Percentiles rank a stretch among this genome's conserved stretches.
phyloP scores from a whole-genome alignment of 2,329 filamentous ascomycete species.

The Lecanosticta acicola region DNA sequence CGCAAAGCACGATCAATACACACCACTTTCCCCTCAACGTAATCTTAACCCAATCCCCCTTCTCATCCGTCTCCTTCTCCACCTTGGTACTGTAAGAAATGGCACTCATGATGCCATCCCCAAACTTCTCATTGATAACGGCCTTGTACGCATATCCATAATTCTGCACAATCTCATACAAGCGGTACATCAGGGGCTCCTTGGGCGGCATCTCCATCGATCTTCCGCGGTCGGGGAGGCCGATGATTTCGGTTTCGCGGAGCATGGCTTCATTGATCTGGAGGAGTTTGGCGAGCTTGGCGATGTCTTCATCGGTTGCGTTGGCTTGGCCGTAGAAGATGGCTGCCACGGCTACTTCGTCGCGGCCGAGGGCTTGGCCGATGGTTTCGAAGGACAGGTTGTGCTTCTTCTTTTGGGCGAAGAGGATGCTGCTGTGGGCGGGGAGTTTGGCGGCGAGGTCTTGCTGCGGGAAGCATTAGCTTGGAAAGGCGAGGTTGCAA shows the following conservation, averaged over 20 bases:
- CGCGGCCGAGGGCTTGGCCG: constrained; percentile 64
- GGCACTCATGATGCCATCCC: constrained; percentile 86
- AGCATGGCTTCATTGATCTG: constrained; percentile 54
- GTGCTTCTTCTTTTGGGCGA: constrained; percentile 71
- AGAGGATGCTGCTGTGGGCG: constrained; percentile 64
- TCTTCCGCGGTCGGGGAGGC: constrained; percentile 74
- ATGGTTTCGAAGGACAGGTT: constrained; percentile 75
- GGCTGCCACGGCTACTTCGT: constrained; percentile 78
- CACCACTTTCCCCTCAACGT: constrained; percentile 79
- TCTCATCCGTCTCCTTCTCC: constrained; percentile 73
- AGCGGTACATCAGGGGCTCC: constrained; percentile 80
- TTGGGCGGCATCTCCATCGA: constrained; percentile 76
- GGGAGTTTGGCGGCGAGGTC: constrained; percentile 66
- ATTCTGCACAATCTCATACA: constrained; percentile 95
- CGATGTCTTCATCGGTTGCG: constrained; percentile 63
- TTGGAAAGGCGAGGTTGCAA: neutral
- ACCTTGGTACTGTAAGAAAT: constrained; percentile 87
- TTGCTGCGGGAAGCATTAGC: constrained; percentile 41
- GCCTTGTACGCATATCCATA: constrained; percentile 97
- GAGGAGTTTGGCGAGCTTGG: constrained; percentile 61
- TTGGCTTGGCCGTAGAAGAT: constrained; percentile 85
- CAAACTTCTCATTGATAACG: constrained; percentile 82
- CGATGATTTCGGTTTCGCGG: constrained; percentile 54
- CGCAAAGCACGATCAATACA: constrained; percentile 27
- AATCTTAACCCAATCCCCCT: constrained; percentile 81